Conservation (phyloP, 2,329 filamentous ascomycete genomes). For the Xylariaceae sp. region DNA sequence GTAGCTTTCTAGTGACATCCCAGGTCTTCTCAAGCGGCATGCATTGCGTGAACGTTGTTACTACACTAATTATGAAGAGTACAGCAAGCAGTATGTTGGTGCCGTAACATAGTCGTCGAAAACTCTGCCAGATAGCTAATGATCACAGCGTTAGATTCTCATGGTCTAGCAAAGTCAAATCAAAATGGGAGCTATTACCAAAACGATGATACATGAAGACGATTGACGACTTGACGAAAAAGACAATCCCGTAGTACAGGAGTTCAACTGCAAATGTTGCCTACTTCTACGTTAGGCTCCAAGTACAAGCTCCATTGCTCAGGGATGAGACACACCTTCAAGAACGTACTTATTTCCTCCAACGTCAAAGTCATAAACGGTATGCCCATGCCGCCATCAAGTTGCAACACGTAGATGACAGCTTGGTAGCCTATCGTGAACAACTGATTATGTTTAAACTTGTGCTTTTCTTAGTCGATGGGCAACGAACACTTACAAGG, state of each 20-base stretch:
- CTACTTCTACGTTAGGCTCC: conserved; percentile 5
- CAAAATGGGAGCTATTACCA: conserved; percentile 29
- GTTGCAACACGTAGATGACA: conserved; percentile 14
- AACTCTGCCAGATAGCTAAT: conserved; percentile 22
- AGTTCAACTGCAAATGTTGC: conserved; percentile 34
- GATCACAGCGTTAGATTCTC: conserved; percentile 2
- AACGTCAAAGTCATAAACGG: conserved; percentile 18
- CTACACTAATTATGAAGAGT: conserved; percentile 41
- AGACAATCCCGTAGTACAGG: conserved; percentile 40
- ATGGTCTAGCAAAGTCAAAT: not conserved
- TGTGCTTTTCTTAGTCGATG: not conserved
- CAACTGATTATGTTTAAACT: conserved; percentile 11
- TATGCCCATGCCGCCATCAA: conserved; percentile 18
- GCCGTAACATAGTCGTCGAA: conserved; percentile 32
- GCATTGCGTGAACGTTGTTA: conserved; percentile 41
- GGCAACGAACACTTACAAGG: conserved; percentile 12
- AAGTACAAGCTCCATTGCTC: not conserved
- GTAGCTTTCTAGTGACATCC: conserved; percentile 33
- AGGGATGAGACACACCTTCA: conserved; percentile 7
- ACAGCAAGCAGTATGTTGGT: conserved; percentile 39
- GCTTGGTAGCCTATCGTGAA: conserved; percentile 22
- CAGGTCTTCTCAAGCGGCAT: conserved; percentile 41
- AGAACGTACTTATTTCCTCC: conserved; percentile 16
- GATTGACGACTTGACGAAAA: conserved; percentile 43
- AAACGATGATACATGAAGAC: conserved; percentile 47